Evolutionary conservation across 345 rosid genomes (phyloP).

Genomic region (Citrus glauca): DNA sequence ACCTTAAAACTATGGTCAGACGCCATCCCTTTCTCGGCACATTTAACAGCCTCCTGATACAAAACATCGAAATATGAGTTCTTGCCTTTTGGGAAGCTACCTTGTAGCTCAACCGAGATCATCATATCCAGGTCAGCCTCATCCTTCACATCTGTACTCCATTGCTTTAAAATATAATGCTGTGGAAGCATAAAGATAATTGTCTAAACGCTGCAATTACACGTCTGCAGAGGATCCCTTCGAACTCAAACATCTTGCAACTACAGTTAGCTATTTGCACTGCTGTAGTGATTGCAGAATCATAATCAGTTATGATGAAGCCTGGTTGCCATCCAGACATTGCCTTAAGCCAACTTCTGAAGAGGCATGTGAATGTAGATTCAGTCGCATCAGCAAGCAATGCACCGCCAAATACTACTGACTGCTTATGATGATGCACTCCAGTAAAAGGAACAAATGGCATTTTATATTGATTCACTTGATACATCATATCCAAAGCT

Average conservation of each 20-base stretch:
- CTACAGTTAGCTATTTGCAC: constrained; percentile 26
- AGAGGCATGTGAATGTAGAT: constrained; percentile 30
- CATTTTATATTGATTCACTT: constrained; percentile 26
- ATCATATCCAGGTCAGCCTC: constrained; percentile 16
- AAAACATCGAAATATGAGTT: constrained; percentile 21
- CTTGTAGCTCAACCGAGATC: constrained; percentile 11
- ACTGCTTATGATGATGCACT: constrained; percentile 34
- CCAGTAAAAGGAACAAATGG: constrained; percentile 34
- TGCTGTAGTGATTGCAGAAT: constrained; percentile 26
- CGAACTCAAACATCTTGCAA: constrained; percentile 32
- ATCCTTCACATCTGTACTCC: constrained; percentile 28
- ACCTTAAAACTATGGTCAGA: constrained; percentile 30
- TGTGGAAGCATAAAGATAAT: constrained; percentile 22
- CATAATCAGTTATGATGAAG: constrained; percentile 24
- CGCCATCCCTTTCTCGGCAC: constrained; percentile 27
- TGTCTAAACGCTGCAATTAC: constrained; percentile 24
- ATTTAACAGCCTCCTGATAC: constrained; percentile 30
- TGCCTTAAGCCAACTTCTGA: constrained; percentile 34
- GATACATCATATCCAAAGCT: constrained; percentile 27
- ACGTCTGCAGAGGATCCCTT: constrained; percentile 32
- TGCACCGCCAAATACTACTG: constrained; percentile 31
- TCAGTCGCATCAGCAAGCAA: constrained; percentile 30
- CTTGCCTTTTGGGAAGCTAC: constrained; percentile 14
- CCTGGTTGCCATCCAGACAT: constrained; percentile 27
- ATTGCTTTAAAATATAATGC: constrained; percentile 27